Evolutionary conservation across 2,329 filamentous ascomycete genomes (phyloP), one percentile per base, ranked within the genome.

Genomic region (Aspergillus latus): DNA sequence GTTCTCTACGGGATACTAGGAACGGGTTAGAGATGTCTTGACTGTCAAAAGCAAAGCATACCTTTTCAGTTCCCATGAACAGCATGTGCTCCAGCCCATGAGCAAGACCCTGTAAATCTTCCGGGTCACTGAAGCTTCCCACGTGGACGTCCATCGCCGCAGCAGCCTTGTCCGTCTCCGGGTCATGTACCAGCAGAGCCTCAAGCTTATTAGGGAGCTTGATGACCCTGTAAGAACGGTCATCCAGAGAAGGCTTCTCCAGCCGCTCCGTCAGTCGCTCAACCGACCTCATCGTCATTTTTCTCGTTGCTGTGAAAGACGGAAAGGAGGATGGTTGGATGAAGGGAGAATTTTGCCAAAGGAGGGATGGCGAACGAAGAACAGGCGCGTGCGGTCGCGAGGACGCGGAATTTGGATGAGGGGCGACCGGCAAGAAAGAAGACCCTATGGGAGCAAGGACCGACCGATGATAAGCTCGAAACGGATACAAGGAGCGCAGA

Each of bases 61-160:
- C 86, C 81, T 97, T 99, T 74, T 96, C 88, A 6, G 94, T 99
- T 49, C 94, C 94, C 94, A 99, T 97, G 78, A 99, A 99, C 26
- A 99, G 79, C 62, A 97, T 78, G 82, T 97, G 93, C 80, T 97
- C 93, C 53, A 97, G 91, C 5, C 92, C 92, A 78, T 97, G 94
- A 51, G 93, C 93, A 84, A 96, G 92, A 58, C 94, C 92, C 11
- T 91, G 92, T 84, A 97, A 92, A 66, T 92, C 89, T 63, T 88
- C 84, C 62, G 89, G 86, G 69, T 99, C 94, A 70, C 90, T 95
- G 78, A 97, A 97, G 74, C 90, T 95, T 59, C 94, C 94, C 36
- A 97, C 93, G 73, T 96, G 92, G 70, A 97, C 92, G 72, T 97
- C 94, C 69, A 97, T 86, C 49, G 93, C 89, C 8, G 93, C 94